Evolutionary conservation across 352 stramenopile genomes (phyloP).

Genomic region (Globisporangium abappressorium): DNA sequence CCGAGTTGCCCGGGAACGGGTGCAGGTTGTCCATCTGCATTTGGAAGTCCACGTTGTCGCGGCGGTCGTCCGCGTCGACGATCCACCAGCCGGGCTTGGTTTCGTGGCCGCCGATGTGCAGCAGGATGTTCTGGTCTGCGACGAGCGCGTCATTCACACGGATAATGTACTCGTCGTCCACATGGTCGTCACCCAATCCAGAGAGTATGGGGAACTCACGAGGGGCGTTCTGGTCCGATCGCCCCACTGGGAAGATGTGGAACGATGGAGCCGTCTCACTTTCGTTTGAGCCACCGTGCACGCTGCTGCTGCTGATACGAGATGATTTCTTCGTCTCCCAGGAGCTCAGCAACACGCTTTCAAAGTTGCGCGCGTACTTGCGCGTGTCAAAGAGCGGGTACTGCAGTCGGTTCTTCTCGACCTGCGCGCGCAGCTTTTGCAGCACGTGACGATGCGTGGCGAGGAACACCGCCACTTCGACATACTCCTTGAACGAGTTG

Average conservation of each 20-base stretch:
- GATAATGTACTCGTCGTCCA: constrained; percentile 36
- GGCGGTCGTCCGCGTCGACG: constrained; percentile 49
- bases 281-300: neutral
- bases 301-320: too few relatives aligned
- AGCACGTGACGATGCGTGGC: constrained; percentile 34
- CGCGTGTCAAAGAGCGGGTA: constrained; percentile 70
- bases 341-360: constrained; percentile 34
- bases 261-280: constrained; percentile 12
- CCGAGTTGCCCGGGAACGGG: constrained; percentile 53
- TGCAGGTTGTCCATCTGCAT: constrained; percentile 70
- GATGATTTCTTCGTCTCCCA: constrained; percentile 40
- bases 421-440: constrained; percentile 27
- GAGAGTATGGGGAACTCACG: constrained; percentile 36
- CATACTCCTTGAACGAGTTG: constrained; percentile 80
- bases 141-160: constrained; percentile 30
- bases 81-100: constrained; percentile 57
- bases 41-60: constrained; percentile 53
- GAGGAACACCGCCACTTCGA: constrained; percentile 63
- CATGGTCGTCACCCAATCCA: constrained; percentile 29
- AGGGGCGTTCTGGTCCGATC: constrained; percentile 16
- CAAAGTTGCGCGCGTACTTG: constrained; percentile 51
- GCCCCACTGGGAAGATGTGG: constrained; percentile 42
- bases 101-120: constrained; percentile 62
- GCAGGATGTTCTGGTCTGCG: constrained; percentile 32
- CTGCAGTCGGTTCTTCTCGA: constrained; percentile 40